Base-by-base conservation (phyloP, 169 alveolate genomes). In the Cystoisospora suis region DNA sequence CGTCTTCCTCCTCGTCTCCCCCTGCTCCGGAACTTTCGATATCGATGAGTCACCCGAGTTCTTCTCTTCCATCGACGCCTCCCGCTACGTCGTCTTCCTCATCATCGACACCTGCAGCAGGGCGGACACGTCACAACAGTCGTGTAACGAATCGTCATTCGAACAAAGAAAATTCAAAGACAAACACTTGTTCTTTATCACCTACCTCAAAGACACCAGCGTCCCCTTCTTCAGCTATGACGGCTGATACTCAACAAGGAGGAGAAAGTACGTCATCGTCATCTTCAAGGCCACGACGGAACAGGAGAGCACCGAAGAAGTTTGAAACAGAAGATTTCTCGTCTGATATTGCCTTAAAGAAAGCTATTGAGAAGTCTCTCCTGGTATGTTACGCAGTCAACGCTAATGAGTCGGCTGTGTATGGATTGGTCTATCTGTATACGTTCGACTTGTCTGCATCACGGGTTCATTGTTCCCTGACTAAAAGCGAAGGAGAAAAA, bases 331-430 rank as follows among this genome's bases (percentile, higher is more conserved):
- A 91, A 4, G 87, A 83, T 29, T 91, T 65, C 0, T 86, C 59
- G 3, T 58, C 40, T 42, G 94, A 91, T 45, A 65, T 46, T 5
- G 95, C 90, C 38, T 70, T 86, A 6, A 91, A 45, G 77, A 96
- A 95, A n/a, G 97, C 97, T 23, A 87, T 95, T 34, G 94, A 94
- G 81, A 90, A 95, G 29, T 94, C 96, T 40, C 80, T 75, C 40
- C 40, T 95, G 93, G 96, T 95, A 80, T 29, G 96, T 75, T 79
- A 32, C 65, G 86, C 69, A 59, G 34, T 6, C 69, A 59, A 7
- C 9, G 20, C 32, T 15, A 9, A 5, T 61, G 12, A 61, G 12
- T 7, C 7, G 12, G 20, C 32, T 61, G 6, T 61, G 42, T 9
- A 61, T 15, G 65, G 23, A 23, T 53, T 15, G 23, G 65, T 53